Percentiles rank a stretch among this genome's conserved stretches.
phyloP scores from a whole-genome alignment of 768 basidiomycete genomes.

The Arthromyces matolae region DNA sequence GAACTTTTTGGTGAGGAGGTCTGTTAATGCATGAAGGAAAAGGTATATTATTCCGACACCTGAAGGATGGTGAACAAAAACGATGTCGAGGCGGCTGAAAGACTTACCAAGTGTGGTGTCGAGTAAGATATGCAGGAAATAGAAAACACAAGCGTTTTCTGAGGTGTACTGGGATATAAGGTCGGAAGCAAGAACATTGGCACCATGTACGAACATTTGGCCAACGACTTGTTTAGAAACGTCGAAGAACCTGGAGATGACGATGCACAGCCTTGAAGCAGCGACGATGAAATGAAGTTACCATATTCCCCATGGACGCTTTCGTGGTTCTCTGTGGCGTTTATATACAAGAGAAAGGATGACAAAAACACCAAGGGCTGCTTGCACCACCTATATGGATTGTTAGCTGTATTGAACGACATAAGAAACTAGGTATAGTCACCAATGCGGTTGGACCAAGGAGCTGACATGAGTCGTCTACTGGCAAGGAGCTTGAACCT shows the following conservation, averaged over 20 bases:
- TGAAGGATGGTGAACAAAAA: slow-evolving; percentile 28
- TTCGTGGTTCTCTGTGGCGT: slow-evolving; percentile 79
- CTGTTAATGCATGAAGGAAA: slow-evolving; percentile 60
- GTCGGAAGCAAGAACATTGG: slow-evolving; percentile 78
- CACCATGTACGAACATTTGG: slow-evolving; percentile 74
- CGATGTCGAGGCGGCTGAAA: not conserved
- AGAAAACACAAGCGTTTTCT: slow-evolving; percentile 86
- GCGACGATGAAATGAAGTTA: slow-evolving; percentile 21
- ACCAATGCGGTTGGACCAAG: slow-evolving; percentile 52
- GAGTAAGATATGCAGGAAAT: slow-evolving; percentile 89
- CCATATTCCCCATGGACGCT: slow-evolving; percentile 94
- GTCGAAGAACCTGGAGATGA: slow-evolving; percentile 92
- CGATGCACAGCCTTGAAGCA: too few relatives aligned
- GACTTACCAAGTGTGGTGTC: slow-evolving; percentile 85
- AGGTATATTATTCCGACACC: slow-evolving; percentile 84
- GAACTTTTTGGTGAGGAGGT: slow-evolving; percentile 59
- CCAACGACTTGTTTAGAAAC: slow-evolving; percentile 90
- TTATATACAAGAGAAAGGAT: slow-evolving; percentile 84
- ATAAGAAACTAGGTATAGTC: too few relatives aligned
- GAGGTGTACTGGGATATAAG: slow-evolving; percentile 64
- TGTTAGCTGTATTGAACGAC: too few relatives aligned
- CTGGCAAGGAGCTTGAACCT: slow-evolving; percentile 28
- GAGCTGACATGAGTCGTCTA: slow-evolving; percentile 50
- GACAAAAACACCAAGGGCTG: slow-evolving; percentile 87
- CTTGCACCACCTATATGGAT: slow-evolving; percentile 71